Base-by-base conservation (phyloP, 192 early-diverging fungal species). In the Umbelopsis ramanniana region DNA sequence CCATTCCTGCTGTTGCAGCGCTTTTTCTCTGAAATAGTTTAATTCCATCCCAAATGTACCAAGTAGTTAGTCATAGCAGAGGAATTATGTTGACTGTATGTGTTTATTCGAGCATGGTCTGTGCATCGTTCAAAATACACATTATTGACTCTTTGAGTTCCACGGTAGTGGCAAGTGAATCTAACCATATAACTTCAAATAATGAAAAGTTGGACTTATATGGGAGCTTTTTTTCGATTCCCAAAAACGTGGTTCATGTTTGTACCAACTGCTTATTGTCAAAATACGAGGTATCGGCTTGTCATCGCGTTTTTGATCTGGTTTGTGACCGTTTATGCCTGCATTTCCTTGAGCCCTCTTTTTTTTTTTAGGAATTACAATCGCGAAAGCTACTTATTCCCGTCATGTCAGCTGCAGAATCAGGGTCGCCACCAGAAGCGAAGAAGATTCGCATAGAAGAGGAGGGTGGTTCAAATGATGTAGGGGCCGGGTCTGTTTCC, bases 291-390 rank as follows among this genome's bases (percentile, higher is more conserved):
- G 29, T 29, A 2, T 29, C 3, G 1, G 29, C 29, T 3, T 29
- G 29, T 3, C 29, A 3, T 29, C 29, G 29, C 29, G 29, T 29
- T 29, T 29, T 29, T 29, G 29, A 29, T 29, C 29, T 29, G 23
- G 19, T 55, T 37, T 63, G 57, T 63, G 57, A 63, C 57, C 57
- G 57, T 6, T 63, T 35, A 43, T 43, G 40, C 6, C 8, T 43
- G 40, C 33, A 37, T 63, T 29, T 29, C 19, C 14, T 7, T 12
- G 57, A 29, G 17, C 2, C 1, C 29, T 29, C 29, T 29, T 29
- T 33, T 11, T 63, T 50, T 63, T 37, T 63, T 14, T 29, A 19
- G 15, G 33, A 37, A 37, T 33, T 6, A 0, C 5, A 17, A n/a
- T 63, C 57, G 29, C 15, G 57, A 38, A n/a, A 22, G 12, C 4